Evolutionary conservation across 352 stramenopile species (phyloP).

Genomic region (Globisporangium iwayamae): DNA sequence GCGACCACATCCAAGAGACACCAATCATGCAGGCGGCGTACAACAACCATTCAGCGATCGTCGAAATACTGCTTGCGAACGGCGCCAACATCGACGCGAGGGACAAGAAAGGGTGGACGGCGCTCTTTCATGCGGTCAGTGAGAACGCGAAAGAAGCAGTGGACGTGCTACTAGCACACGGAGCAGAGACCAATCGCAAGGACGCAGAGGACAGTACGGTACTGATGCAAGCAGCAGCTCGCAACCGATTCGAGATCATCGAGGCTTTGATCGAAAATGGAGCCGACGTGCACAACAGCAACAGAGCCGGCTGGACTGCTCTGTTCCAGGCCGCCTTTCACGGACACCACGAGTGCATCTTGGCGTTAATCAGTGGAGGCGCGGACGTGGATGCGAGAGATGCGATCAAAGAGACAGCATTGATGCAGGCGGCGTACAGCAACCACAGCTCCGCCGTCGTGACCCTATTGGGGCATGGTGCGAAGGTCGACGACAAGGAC

Average conservation of each 20-base stretch:
- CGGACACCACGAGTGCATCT: constrained; percentile 5
- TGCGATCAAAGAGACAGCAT: background rate
- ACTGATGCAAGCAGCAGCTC: constrained; percentile 12
- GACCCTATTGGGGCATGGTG: constrained; percentile 7
- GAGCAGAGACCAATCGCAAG: constrained; percentile 3
- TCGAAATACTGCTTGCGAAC: constrained; percentile 1
- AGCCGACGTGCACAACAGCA: background rate
- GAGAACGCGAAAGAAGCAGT: constrained; percentile 5
- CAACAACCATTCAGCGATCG: constrained; percentile 5
- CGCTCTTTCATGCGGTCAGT: constrained; percentile 9
- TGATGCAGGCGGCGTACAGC: constrained; percentile 15
- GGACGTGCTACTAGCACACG: constrained; percentile 5
- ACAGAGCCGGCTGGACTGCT: constrained; percentile 6
- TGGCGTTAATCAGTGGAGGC: constrained; percentile 5
- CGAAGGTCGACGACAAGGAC: constrained; percentile 5
- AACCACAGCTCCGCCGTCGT: constrained; percentile 3
- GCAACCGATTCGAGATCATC: constrained; percentile 6
- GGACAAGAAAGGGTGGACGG: constrained; percentile 13
- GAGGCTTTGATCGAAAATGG: constrained; percentile 5
- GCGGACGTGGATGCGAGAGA: constrained; percentile 9
- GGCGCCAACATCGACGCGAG: constrained; percentile 9
- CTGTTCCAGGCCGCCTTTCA: constrained; percentile 11
- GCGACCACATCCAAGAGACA: constrained; percentile 14
- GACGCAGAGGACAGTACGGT: constrained; percentile 3
- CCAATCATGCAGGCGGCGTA: constrained; percentile 17